These are phyloP conservation scores for Westerdykella sp. DNA, from an alignment of 2,329 filamentous ascomycete genomes.

Conservation along the genomic window DNA sequence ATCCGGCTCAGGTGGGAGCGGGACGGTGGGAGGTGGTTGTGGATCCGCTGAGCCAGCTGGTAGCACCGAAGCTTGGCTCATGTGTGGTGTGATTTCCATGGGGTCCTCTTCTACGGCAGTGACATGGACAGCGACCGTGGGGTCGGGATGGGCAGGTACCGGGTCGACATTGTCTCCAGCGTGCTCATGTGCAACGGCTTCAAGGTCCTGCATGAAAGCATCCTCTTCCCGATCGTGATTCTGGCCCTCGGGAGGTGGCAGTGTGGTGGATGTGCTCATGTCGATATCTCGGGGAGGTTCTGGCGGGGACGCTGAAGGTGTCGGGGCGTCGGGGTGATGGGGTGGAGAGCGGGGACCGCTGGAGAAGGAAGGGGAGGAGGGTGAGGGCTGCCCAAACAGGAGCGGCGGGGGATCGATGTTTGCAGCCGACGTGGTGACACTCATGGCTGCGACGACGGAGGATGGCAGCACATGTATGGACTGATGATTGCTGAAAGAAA, in stretches of 20 bases:
- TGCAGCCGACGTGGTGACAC: constrained; percentile 26
- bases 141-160: constrained; percentile 6
- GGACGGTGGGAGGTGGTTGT: constrained; percentile 9
- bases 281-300: constrained; percentile 23
- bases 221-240: constrained; percentile 35
- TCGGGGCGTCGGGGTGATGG: constrained; percentile 25
- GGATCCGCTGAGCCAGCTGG: constrained; percentile 17
- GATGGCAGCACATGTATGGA: too few species aligned
- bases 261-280: constrained; percentile 31
- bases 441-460: constrained; percentile 26
- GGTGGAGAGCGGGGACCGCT: constrained; percentile 12
- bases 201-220: constrained; percentile 28
- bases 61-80: constrained; percentile 17
- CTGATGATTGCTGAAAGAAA: too few species aligned
- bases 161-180: constrained; percentile 6
- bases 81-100: constrained; percentile 37
- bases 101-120: constrained; percentile 30
- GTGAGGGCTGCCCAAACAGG: constrained; percentile 32
- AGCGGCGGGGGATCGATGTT: constrained; percentile 33
- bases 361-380: constrained; percentile 29
- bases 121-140: constrained; percentile 23
- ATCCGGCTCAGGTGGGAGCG: constrained; percentile 13
- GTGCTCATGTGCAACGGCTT: constrained; percentile 14
- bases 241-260: constrained; percentile 26
- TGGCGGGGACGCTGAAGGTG: constrained; percentile 21